Evolutionary conservation across 345 rosid genomes (phyloP).

Genomic region (Syzygium aqueum): DNA sequence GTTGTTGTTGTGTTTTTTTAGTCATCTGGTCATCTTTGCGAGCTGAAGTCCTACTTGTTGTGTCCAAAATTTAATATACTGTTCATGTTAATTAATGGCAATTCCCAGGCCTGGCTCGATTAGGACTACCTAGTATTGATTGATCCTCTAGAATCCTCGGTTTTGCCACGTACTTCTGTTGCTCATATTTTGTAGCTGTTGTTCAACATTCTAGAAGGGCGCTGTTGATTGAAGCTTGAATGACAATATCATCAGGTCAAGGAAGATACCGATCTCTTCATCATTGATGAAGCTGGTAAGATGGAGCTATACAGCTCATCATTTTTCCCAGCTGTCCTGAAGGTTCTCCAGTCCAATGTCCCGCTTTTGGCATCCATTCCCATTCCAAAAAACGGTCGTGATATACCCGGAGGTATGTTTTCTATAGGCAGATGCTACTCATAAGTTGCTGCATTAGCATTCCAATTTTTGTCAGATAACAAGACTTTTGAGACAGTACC

Average conservation of each 20-base stretch:
- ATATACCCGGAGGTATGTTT: constrained; percentile 48
- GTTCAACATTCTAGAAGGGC: background rate
- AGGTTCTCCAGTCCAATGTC: constrained; percentile 44
- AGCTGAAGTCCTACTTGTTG: background rate
- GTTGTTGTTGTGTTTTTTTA: background rate
- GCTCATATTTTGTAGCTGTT: background rate
- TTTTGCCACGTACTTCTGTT: background rate
- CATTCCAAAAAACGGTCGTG: constrained; percentile 42
- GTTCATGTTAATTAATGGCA: background rate
- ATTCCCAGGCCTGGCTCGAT: background rate
- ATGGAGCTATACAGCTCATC: constrained; percentile 66
- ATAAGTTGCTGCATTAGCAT: background rate
- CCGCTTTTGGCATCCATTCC: constrained; percentile 60
- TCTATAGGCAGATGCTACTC: background rate
- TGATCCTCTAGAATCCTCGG: background rate
- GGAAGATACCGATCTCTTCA: constrained; percentile 48
- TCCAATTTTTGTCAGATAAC: background rate
- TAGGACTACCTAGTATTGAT: background rate
- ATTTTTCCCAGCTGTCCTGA: constrained; percentile 60
- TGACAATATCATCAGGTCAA: constrained; percentile 26
- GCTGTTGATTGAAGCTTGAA: background rate
- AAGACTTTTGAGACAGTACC: background rate
- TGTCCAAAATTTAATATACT: background rate
- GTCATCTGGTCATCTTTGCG: background rate
- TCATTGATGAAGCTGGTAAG: constrained; percentile 69